Conservation (phyloP, 192 early-diverging fungal genomes). For the Entomortierella parvispora region DNA sequence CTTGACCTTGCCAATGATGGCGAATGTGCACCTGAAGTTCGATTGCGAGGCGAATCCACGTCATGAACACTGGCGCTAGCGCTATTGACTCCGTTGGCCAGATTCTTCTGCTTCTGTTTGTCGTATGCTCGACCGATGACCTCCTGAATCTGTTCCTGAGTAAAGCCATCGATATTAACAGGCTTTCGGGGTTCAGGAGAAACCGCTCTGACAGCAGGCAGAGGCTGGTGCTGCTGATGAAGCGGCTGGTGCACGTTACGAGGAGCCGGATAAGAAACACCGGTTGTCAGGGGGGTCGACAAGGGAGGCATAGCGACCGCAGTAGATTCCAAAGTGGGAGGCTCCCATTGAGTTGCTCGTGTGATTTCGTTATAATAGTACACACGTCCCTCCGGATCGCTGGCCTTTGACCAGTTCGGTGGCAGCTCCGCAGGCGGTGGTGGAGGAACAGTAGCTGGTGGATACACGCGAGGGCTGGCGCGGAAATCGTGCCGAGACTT, state of each 20-base stretch:
- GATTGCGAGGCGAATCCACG: conserved; percentile 36
- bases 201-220: background rate
- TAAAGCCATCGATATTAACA: conserved; percentile 50
- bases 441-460: conserved; percentile 8
- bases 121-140: conserved; percentile 49
- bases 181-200: conserved; percentile 46
- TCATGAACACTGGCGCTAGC: conserved; percentile 49
- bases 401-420: conserved; percentile 59
- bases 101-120: conserved; percentile 48
- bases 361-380: conserved; percentile 68
- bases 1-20: conserved; percentile 2
- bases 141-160: conserved; percentile 49
- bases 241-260: conserved; percentile 25
- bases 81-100: conserved; percentile 44
- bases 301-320: background rate
- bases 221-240: conserved; percentile 25
- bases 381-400: conserved; percentile 53
- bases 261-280: conserved; percentile 29
- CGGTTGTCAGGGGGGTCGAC: conserved; percentile 8
- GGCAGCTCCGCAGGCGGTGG: conserved; percentile 49
- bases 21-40: conserved; percentile 10
- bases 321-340: conserved; percentile 47
- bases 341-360: conserved; percentile 62
- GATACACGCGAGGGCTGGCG: conserved; percentile 4
- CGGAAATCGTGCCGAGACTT: conserved; percentile 32